A percentile compares a stretch with the other conserved stretches of the same genome.
Evolutionary conservation across 805 yeast genomes (phyloP).

Genomic region (Saccharomycopsis sp.): DNA sequence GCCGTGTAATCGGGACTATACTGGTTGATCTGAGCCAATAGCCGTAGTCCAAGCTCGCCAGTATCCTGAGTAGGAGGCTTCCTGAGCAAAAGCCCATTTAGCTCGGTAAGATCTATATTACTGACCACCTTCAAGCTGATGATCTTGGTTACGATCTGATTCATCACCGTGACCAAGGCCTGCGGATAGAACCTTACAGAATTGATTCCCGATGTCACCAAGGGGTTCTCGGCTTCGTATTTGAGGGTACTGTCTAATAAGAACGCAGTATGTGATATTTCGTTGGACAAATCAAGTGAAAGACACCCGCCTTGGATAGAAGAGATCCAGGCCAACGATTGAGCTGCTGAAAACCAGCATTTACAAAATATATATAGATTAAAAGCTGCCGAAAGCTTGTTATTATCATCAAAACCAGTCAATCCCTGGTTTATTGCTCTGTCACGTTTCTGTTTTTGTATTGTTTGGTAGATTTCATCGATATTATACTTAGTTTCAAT

Average conservation of each 20-base stretch:
- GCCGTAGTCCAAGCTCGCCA: slow-evolving; percentile 4
- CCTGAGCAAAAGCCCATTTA: slow-evolving; percentile 6
- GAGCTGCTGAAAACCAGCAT: slow-evolving; percentile 15
- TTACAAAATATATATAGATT: slow-evolving; percentile 13
- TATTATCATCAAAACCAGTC: background rate
- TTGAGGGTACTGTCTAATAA: slow-evolving; percentile 1
- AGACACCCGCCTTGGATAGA: slow-evolving; percentile 13
- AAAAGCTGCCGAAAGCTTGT: slow-evolving; percentile 11
- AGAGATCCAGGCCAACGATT: slow-evolving; percentile 17
- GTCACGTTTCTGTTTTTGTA: background rate
- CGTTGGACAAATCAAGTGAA: slow-evolving; percentile 1
- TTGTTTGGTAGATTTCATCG: background rate
- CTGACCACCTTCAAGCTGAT: slow-evolving; percentile 7
- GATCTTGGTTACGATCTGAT: slow-evolving; percentile 11
- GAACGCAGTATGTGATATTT: slow-evolving; percentile 1
- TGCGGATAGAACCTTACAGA: slow-evolving; percentile 12
- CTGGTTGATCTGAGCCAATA: background rate
- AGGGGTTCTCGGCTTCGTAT: slow-evolving; percentile 7
- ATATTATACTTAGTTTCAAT: background rate
- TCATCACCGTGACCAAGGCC: slow-evolving; percentile 11
- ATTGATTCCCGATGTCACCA: slow-evolving; percentile 12
- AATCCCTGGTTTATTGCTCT: background rate
- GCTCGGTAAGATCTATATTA: slow-evolving; percentile 8
- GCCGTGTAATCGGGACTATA: background rate
- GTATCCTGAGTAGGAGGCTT: slow-evolving; percentile 5